These are phyloP conservation scores for Alternaria angustiovoidea DNA, from an alignment of 2,329 filamentous ascomycete genomes.

Conservation along the genomic window DNA sequence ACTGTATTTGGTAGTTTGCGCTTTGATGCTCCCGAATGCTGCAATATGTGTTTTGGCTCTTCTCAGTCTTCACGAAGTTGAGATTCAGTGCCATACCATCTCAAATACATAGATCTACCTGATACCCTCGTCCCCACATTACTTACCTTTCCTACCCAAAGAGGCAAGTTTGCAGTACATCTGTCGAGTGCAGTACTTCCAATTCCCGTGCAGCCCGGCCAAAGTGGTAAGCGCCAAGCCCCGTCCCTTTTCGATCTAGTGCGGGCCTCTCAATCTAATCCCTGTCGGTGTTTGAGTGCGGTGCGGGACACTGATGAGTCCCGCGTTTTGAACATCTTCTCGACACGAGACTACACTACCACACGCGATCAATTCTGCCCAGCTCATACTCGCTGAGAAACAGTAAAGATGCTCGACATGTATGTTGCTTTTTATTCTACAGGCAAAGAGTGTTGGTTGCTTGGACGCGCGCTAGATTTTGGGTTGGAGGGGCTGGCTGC, in stretches of 20 bases:
- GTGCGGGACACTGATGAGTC: conserved; percentile 19
- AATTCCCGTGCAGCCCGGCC: not conserved
- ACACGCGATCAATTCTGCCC: conserved; percentile 23
- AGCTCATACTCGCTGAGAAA: not conserved
- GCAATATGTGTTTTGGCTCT: not conserved
- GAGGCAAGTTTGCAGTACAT: not conserved
- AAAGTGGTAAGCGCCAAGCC: not conserved
- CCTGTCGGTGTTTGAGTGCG: conserved; percentile 13
- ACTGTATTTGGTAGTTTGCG: conserved; percentile 37
- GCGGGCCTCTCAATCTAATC: conserved; percentile 11
- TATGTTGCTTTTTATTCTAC: conserved; percentile 10
- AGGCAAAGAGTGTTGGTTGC: not conserved
- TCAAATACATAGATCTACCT: not conserved
- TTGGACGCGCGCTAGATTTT: not conserved
- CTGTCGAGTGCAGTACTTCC: conserved; percentile 9
- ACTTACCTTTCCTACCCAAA: not conserved
- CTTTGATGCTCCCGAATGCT: not conserved
- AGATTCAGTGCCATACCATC: too few species aligned
- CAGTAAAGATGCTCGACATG: conserved; percentile 44
- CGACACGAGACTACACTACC: conserved; percentile 12
- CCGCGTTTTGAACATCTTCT: conserved; percentile 10
- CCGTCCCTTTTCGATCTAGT: conserved; percentile 2
- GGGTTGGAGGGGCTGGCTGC: conserved; percentile 2
- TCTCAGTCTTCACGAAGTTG: conserved; percentile 5
- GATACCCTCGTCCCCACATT: not conserved